A percentile compares a stretch with the other conserved stretches of the same genome.
phyloP scores from a whole-genome alignment of 768 basidiomycete species.

The Mycena vitilis region DNA sequence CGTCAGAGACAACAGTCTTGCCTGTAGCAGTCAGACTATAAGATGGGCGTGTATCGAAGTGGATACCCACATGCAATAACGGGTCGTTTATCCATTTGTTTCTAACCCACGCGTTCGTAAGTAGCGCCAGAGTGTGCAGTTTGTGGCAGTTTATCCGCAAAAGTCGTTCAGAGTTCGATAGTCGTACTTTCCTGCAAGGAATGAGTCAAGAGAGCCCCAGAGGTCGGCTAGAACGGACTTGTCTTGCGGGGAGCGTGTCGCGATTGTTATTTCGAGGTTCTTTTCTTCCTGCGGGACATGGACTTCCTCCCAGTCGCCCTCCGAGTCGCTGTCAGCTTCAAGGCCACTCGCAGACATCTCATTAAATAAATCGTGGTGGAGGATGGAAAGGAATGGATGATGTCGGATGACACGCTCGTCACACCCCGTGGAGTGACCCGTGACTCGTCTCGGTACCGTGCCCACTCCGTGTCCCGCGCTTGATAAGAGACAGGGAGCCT shows the following conservation, averaged over 20 bases:
- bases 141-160: slow-evolving; percentile 88
- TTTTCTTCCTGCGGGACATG: slow-evolving; percentile 64
- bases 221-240: slow-evolving; percentile 56
- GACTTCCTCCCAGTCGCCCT: slow-evolving; percentile 87
- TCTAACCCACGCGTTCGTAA: slow-evolving; percentile 78
- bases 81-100: slow-evolving; percentile 89
- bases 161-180: slow-evolving; percentile 75
- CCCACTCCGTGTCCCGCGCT: too few relatives aligned
- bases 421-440: slow-evolving; percentile 11
- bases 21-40: slow-evolving; percentile 58
- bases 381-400: not conserved
- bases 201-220: slow-evolving; percentile 26
- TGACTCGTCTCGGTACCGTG: slow-evolving; percentile 24
- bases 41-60: slow-evolving; percentile 19
- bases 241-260: slow-evolving; percentile 53
- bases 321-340: slow-evolving; percentile 65
- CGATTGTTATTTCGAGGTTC: slow-evolving; percentile 80
- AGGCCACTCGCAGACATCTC: slow-evolving; percentile 35
- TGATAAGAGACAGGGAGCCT: too few relatives aligned
- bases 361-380: slow-evolving; percentile 21
- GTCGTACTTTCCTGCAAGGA: slow-evolving; percentile 56
- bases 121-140: slow-evolving; percentile 85
- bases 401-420: slow-evolving; percentile 6
- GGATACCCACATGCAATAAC: slow-evolving; percentile 79
- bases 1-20: slow-evolving; percentile 87